phyloP scores from a whole-genome alignment of 2,329 filamentous ascomycete genomes.

The Fonsecaea nubica region DNA sequence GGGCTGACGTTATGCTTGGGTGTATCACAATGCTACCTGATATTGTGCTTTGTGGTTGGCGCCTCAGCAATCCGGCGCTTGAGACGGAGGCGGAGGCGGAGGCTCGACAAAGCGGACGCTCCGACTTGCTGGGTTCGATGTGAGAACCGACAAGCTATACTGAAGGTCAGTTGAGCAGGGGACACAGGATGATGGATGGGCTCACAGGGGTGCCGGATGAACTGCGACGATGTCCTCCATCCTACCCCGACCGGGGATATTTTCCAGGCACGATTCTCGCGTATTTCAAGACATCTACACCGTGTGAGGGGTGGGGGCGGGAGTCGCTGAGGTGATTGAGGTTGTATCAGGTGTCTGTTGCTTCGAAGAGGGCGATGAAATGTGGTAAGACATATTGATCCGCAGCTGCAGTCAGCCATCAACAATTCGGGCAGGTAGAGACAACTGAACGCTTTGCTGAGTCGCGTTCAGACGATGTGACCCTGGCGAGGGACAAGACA shows the following conservation, averaged over 20 bases:
- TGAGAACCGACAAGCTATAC: background rate
- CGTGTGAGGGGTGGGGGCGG: too few species aligned
- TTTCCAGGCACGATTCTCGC: background rate
- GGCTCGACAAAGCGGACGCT: background rate
- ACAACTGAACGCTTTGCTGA: background rate
- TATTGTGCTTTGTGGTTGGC: background rate
- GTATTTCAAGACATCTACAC: background rate
- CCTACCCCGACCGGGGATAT: too few species aligned
- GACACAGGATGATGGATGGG: background rate
- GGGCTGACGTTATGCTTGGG: background rate
- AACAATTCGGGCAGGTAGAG: background rate
- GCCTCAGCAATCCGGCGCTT: background rate
- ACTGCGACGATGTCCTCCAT: background rate
- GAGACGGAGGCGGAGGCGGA: background rate
- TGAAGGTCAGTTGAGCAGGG: background rate
- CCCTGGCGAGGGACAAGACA: background rate
- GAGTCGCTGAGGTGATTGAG: background rate
- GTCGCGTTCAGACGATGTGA: background rate
- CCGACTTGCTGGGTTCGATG: background rate
- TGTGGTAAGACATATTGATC: background rate
- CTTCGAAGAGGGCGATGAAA: background rate
- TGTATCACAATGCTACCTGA: background rate
- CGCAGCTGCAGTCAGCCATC: background rate
- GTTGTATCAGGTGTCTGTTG: background rate
- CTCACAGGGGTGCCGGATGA: background rate